phyloP scores from a whole-genome alignment of 2,329 filamentous ascomycete genomes.

The Lomentospora prolificans region DNA sequence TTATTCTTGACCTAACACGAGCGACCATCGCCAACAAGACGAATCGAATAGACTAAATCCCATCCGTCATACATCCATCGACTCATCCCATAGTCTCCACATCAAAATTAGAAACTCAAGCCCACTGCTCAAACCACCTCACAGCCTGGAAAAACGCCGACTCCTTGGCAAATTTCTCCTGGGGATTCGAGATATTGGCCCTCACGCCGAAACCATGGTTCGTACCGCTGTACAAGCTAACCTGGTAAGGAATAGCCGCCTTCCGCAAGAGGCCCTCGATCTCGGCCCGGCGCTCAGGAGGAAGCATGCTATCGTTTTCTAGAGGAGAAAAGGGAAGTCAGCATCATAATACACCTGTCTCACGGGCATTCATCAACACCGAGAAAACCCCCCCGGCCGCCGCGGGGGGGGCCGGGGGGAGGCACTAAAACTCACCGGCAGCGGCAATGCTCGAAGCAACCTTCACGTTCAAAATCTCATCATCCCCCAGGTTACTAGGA shows the following conservation, averaged over 20 bases:
- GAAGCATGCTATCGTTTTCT: conserved; percentile 52
- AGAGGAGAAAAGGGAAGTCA: background rate
- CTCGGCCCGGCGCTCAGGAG: conserved; percentile 41
- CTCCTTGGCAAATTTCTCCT: conserved; percentile 63
- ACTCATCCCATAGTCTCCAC: too few species aligned
- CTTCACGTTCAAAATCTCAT: conserved; percentile 47
- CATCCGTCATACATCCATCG: conserved; percentile 2
- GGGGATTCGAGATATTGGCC: conserved; percentile 41
- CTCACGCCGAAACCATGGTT: conserved; percentile 67
- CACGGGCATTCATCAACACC: background rate
- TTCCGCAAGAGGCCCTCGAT: conserved; percentile 49
- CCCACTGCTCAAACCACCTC: conserved; percentile 57
- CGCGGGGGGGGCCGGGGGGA: too few species aligned
- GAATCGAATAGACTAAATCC: background rate
- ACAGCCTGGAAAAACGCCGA: conserved; percentile 68
- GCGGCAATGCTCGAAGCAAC: conserved; percentile 53
- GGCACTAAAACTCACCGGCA: conserved; percentile 32
- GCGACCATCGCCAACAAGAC: too few species aligned
- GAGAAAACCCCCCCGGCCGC: too few species aligned
- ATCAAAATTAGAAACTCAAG: too few species aligned
- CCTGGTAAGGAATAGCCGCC: conserved; percentile 50
- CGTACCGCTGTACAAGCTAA: conserved; percentile 59
- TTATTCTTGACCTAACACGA: too few species aligned
- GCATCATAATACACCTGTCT: background rate
- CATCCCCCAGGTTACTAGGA: conserved; percentile 49